phyloP scores from a whole-genome alignment of 257 asterid species.

The Solanum phureja region DNA sequence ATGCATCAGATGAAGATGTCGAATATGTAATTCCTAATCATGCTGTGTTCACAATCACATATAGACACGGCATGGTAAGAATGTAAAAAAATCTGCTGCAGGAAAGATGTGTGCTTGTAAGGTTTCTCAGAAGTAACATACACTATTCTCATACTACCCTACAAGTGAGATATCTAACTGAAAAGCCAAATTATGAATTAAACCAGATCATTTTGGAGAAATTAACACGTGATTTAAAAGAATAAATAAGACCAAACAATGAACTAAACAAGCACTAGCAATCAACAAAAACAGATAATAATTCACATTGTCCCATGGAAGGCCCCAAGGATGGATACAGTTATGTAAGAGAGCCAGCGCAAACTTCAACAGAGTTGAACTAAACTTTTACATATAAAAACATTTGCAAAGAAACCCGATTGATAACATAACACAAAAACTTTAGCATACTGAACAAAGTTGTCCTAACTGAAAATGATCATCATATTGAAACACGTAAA shows the following conservation, averaged over 20 bases:
- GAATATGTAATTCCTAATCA: background rate
- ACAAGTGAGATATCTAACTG: background rate
- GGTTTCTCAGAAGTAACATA: background rate
- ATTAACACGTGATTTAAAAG: background rate
- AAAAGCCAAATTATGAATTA: background rate
- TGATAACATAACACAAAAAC: background rate
- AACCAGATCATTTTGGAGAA: background rate
- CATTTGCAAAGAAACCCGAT: background rate
- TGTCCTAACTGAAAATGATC: background rate
- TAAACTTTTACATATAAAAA: background rate
- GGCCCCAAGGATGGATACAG: background rate
- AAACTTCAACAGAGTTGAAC: background rate
- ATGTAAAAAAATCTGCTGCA: background rate
- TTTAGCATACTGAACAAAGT: background rate
- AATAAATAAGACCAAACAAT: background rate
- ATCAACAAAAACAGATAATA: background rate
- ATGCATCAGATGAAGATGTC: conserved; percentile 6
- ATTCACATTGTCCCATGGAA: background rate
- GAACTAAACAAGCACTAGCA: background rate
- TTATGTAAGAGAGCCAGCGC: background rate
- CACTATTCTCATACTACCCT: background rate
- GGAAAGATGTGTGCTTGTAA: background rate
- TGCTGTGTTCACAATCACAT: background rate
- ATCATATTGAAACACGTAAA: background rate
- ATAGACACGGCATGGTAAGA: background rate